Conservation (phyloP, 2,329 filamentous ascomycete genomes). For the Aspergillus nomiae region DNA sequence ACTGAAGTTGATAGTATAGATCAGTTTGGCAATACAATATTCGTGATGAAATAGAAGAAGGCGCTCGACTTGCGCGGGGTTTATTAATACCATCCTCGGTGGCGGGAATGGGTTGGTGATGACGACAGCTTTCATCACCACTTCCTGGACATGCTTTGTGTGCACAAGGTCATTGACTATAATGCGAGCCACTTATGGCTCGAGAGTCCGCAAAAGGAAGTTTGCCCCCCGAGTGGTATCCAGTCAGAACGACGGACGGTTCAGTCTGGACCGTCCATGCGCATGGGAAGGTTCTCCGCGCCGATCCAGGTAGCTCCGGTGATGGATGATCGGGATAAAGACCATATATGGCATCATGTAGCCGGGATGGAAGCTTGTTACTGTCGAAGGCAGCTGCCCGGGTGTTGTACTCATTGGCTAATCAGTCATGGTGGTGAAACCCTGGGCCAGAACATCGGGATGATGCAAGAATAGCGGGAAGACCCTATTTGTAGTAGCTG, state of each 20-base stretch:
- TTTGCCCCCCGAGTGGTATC: background rate
- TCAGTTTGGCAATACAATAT: background rate
- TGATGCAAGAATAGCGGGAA: background rate
- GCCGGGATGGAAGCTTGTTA: constrained; percentile 2
- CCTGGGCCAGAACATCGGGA: background rate
- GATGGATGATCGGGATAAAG: background rate
- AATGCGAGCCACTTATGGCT: constrained; percentile 18
- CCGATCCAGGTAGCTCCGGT: background rate
- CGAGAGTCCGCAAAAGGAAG: background rate
- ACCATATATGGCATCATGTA: background rate
- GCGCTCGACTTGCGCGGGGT: background rate
- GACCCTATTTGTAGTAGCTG: background rate
- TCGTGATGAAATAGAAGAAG: background rate
- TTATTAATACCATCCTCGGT: constrained; percentile 16
- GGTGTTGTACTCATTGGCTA: background rate
- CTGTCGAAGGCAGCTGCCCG: background rate
- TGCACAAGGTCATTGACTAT: constrained; percentile 8
- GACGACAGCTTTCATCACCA: constrained; percentile 31
- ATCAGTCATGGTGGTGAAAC: background rate
- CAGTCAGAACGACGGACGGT: background rate
- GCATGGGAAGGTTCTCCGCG: constrained; percentile 6
- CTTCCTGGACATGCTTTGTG: constrained; percentile 12
- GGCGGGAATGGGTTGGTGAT: constrained; percentile 34
- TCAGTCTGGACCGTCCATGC: background rate
- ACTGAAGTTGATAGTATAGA: background rate